phyloP scores from a whole-genome alignment of 2,329 filamentous ascomycete species.

The Geoglossum cookeanum region DNA sequence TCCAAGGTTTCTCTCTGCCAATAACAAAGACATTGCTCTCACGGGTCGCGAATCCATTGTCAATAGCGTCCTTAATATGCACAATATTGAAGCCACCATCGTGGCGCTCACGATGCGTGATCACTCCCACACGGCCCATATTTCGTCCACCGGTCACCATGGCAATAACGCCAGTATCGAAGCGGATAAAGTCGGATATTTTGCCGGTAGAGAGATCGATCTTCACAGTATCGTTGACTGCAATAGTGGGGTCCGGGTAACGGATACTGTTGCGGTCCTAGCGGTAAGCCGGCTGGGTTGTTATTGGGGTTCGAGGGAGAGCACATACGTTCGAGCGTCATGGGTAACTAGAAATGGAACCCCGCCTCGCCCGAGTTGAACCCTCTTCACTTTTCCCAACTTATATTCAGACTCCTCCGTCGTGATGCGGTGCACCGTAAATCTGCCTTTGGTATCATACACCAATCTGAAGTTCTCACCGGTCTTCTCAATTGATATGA shows the following conservation, averaged over 20 bases:
- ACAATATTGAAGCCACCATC: slow-evolving; percentile 99
- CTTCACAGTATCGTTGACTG: slow-evolving; percentile 99
- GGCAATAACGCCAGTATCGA: slow-evolving; percentile 93
- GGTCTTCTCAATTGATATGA: slow-evolving; percentile 98
- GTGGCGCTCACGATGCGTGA: slow-evolving; percentile 99
- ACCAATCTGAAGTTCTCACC: slow-evolving; percentile 99
- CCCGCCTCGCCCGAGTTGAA: slow-evolving; percentile 97
- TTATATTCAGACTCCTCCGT: slow-evolving; percentile 99
- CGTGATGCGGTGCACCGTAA: slow-evolving; percentile 99
- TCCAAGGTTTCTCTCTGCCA: slow-evolving; percentile 95
- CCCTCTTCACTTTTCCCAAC: slow-evolving; percentile 99
- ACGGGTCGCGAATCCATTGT: slow-evolving; percentile 99
- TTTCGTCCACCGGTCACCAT: slow-evolving; percentile 99
- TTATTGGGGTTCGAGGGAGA: slow-evolving; percentile 24
- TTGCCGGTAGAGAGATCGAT: slow-evolving; percentile 93
- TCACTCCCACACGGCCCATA: slow-evolving; percentile 99
- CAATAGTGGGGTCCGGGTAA: slow-evolving; percentile 95
- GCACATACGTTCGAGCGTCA: slow-evolving; percentile 99
- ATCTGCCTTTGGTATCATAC: slow-evolving; percentile 99
- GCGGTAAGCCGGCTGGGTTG: slow-evolving; percentile 17
- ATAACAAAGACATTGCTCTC: slow-evolving; percentile 99
- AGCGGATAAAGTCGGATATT: slow-evolving; percentile 95
- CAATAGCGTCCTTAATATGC: slow-evolving; percentile 98
- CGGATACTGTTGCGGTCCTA: slow-evolving; percentile 53
- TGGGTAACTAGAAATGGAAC: slow-evolving; percentile 99